Base-by-base conservation (phyloP, 2,329 filamentous ascomycete genomes). In the Penicillium expansum region DNA sequence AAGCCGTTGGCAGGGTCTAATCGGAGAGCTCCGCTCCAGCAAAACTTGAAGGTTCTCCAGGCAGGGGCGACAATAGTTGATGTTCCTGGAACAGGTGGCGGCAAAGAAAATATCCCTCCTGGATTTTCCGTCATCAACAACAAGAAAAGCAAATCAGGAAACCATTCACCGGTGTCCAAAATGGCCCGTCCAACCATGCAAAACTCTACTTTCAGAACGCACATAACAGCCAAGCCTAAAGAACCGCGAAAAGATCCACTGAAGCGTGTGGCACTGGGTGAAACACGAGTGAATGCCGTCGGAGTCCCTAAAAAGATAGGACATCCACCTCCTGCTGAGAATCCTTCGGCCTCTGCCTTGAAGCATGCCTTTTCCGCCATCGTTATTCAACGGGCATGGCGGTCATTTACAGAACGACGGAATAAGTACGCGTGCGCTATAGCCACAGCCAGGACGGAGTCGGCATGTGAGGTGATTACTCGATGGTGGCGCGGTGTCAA, bases 81-180 rank as follows among this genome's bases (percentile, higher is more conserved):
- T 63, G 67, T 81, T n/a, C 65, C 74, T 57, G 83, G 83, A 24
- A 77, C 77, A 48, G 82, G 82, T 33, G 79, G 78, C 5, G 85
- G 85, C 6, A 88, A 88, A 63, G 85, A 87, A 68, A 88, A 87
- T 60, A 66, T 86, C 5, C 83, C 83, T 14, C 85, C 84, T 1
- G 79, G 79, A 4, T 51, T 61, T 32, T 30, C 66, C 13, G 37
- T 53, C 35, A 53, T 59, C 11, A 47, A 62, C 45, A 67, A 69
- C 32, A 58, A 54, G 1, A 67, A 67, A 32, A 43, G 39, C 14
- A 53, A 56, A 11, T 6, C 22, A 13, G n/a, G 18, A n/a, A 29
- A 5, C 9, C n/a, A 30, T 16, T 14, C 32, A 11, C 20, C 43
- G 4, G 55, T 52, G 9, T 27, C 55, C 9, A 54, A 44, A 24